phyloP scores from a whole-genome alignment of 306 rosid genomes.

The Castanopsis chinensis region DNA sequence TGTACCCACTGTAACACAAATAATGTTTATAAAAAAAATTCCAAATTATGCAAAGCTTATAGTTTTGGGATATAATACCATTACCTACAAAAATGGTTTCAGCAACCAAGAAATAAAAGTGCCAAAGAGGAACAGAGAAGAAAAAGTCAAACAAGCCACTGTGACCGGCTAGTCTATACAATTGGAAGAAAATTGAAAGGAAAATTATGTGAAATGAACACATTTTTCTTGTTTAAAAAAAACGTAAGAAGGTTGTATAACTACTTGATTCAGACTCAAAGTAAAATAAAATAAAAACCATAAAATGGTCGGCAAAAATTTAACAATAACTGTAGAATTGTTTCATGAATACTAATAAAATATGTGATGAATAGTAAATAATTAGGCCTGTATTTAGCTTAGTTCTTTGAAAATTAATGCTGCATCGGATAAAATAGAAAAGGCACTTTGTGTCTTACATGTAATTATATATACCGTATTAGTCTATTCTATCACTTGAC shows the following conservation, averaged over 20 bases:
- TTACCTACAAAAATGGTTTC: not conserved
- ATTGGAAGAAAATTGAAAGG: too few species aligned
- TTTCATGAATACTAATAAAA: too few species aligned
- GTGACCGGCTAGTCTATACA: not conserved
- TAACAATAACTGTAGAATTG: too few species aligned
- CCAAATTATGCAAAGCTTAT: not conserved
- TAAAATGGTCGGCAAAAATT: too few species aligned
- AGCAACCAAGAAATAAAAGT: not conserved
- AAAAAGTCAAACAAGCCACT: not conserved
- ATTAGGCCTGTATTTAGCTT: too few species aligned
- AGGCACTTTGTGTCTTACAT: not conserved
- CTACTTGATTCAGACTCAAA: too few species aligned
- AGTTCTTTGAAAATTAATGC: not conserved
- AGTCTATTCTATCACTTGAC: not conserved
- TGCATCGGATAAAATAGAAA: not conserved
- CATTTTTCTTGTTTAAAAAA: too few species aligned
- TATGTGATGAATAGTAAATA: too few species aligned
- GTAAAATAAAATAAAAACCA: too few species aligned
- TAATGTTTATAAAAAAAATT: not conserved
- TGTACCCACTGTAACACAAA: slow-evolving; percentile 60
- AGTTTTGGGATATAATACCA: not conserved
- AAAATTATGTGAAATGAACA: too few species aligned
- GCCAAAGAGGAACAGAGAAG: not conserved
- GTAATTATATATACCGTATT: not conserved
- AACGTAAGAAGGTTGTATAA: too few species aligned